Evolutionary conservation across 2,329 filamentous ascomycete genomes (phyloP).

Genomic region (Pyrenochaeta sp.): DNA sequence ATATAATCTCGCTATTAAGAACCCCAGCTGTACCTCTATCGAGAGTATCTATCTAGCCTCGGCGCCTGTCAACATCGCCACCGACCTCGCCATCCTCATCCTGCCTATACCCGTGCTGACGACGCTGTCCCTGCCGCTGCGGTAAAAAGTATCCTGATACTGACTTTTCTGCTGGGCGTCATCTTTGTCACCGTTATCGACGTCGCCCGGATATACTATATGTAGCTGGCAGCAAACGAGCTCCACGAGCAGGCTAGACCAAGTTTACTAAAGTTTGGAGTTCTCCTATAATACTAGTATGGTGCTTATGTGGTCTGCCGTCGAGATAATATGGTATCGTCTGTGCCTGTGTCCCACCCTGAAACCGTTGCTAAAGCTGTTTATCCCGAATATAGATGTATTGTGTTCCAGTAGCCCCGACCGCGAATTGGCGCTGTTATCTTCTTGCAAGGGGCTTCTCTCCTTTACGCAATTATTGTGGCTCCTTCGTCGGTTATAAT

Average conservation of each 20-base stretch:
- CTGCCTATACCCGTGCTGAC: constrained; percentile 9
- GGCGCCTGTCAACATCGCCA: constrained; percentile 2
- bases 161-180: not conserved
- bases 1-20: not conserved
- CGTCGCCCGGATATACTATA: not conserved
- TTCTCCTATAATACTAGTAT: no score
- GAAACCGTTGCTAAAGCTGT: no score
- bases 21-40: not conserved
- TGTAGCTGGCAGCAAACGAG: not conserved
- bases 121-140: constrained; percentile 1
- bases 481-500: no score
- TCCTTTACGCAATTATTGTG: no score
- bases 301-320: no score
- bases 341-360: no score
- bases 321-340: no score
- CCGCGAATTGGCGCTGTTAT: no score
- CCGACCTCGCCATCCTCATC: constrained; percentile 7
- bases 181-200: not conserved
- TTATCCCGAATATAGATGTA: no score
- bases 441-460: no score
- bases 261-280: no score
- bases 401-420: no score
- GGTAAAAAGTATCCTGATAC: constrained; percentile 7
- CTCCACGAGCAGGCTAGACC: not conserved
- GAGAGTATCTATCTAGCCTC: not conserved